Conservation (phyloP, 208 protist species). For the Trypanosoma melophagium region DNA sequence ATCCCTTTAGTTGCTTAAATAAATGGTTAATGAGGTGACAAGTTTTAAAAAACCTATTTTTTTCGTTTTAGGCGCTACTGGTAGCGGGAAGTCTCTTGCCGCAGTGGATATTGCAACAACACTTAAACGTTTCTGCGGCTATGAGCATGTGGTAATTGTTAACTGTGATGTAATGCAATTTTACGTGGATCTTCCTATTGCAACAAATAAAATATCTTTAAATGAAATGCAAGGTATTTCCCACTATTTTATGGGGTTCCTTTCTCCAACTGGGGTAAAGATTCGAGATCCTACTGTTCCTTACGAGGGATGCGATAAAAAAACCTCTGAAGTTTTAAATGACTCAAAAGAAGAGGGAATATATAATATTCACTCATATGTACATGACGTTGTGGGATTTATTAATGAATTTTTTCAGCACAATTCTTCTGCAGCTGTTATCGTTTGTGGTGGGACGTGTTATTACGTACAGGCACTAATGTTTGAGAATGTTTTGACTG, state of each 20-base stretch:
- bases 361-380: slow-evolving; percentile 63
- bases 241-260: slow-evolving; percentile 81
- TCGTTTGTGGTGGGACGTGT: slow-evolving; percentile 82
- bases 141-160: slow-evolving; percentile 72
- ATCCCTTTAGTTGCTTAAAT: slow-evolving; percentile 2
- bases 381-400: slow-evolving; percentile 44
- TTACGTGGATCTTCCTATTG: slow-evolving; percentile 79
- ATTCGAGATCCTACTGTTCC: slow-evolving; percentile 22
- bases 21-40: not conserved
- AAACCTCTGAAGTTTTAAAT: not conserved
- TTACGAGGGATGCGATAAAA: slow-evolving; percentile 30
- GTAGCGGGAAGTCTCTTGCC: slow-evolving; percentile 78
- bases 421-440: slow-evolving; percentile 43
- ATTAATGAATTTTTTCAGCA: slow-evolving; percentile 48
- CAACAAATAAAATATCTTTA: slow-evolving; percentile 81
- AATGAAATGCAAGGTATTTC: slow-evolving; percentile 55
- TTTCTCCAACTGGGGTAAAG: slow-evolving; percentile 37
- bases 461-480: slow-evolving; percentile 79
- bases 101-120: slow-evolving; percentile 69
- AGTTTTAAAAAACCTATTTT: slow-evolving; percentile 39
- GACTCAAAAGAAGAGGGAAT: not conserved
- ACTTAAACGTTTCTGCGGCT: slow-evolving; percentile 37
- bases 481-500: slow-evolving; percentile 55
- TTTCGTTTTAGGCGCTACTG: slow-evolving; percentile 87
- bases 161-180: slow-evolving; percentile 92